Base-by-base conservation (phyloP, 176 grass and related monocot species). In the Oryza meyeriana region DNA sequence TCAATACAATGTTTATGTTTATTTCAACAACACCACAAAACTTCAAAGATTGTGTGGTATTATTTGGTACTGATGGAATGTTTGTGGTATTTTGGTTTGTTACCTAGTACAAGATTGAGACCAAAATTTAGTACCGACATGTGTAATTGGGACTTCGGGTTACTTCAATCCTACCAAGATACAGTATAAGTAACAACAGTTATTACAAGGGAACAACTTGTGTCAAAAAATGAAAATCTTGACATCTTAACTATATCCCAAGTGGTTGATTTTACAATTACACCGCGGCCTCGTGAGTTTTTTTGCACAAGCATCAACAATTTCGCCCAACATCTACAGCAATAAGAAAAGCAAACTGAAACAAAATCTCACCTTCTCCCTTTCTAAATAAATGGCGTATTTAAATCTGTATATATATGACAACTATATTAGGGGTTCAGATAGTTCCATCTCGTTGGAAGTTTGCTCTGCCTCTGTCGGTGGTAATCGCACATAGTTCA, bases 401-500 rank as follows among this genome's bases (percentile, higher is more conserved):
- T 67, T 58, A 22, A 3, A 81, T 52, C 36, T 61, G 62, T 82
- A 83, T 74, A 82, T 71, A 88, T 48, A 88, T 29, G 22, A 4
- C 34, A 30, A 7, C 85, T 90, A 95, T 48, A 99, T 80, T 38
- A 99, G 89, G 36, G 97, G 97, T 81, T 95, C 97, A 6, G 93
- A 93, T 3, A 99, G 77, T 78, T 99, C 97, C 93, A 94, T 95
- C 85, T 96, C 97, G 71, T 96, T 99, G 26, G 79, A 86, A 38
- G 47, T 86, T 75, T 90, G 74, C 12, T 78, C 79, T 1, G 76
- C 18, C 42, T 94, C 89, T 2, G 70, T 44, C 0, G 87, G 88
- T 4, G 76, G 76, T 34, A 92, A 73, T 29, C 78, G 82, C 31
- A 94, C 97, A 38, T 90, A 85, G 84, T 99, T 94, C 65, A 99